Base-by-base conservation (phyloP, 495 filamentous ascomycete genomes). In the Penicillium manginii region DNA sequence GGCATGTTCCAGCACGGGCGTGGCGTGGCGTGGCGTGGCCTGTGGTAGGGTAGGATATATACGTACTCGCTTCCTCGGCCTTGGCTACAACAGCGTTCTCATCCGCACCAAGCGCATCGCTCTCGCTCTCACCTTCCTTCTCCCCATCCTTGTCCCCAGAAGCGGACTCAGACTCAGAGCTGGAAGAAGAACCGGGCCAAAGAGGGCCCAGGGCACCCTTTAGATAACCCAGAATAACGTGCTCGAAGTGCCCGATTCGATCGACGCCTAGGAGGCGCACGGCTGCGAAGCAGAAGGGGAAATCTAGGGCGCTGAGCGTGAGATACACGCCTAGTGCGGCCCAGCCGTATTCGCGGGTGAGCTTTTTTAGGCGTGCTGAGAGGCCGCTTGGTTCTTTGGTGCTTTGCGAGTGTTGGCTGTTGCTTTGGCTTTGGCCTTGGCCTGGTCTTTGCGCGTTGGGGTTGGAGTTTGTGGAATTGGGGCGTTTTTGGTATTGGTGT, bases 281-380 rank as follows among this genome's bases (percentile, higher is more conserved):
- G 2, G 91, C 84, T 22, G 93, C 73, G 71, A 96, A 99, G 73
- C 92, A 97, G 68, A 99, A 91, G 0, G 94, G 94, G 62, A 98
- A 96, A 67, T 99, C 94, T 58, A 97, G 76, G 12, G 90, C 89
- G 0, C 88, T 91, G 37, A 99, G 77, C 0, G 74, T 74, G 9
- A 96, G 72, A 73, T 99, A 99, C 2, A 99, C 89, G 8, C 93
- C 92, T n/a, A 96, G 70, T 2, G 93, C 92, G 10, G 90, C 83
- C 90, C 92, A 97, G 39, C 94, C 94, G 70, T 99, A 99, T 74
- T 97, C 96, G 42, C 88, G 83, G 1, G 89, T 91, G n/a, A 98
- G 81, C 63, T 90, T 90, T 67, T 84, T 88, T 57, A 98, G 70
- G 10, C 90, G 82, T 55, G 81, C 83, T 0, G 89, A 85, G 6